phyloP scores from a whole-genome alignment of 768 basidiomycete genomes.

The Strobilomyces confusus region DNA sequence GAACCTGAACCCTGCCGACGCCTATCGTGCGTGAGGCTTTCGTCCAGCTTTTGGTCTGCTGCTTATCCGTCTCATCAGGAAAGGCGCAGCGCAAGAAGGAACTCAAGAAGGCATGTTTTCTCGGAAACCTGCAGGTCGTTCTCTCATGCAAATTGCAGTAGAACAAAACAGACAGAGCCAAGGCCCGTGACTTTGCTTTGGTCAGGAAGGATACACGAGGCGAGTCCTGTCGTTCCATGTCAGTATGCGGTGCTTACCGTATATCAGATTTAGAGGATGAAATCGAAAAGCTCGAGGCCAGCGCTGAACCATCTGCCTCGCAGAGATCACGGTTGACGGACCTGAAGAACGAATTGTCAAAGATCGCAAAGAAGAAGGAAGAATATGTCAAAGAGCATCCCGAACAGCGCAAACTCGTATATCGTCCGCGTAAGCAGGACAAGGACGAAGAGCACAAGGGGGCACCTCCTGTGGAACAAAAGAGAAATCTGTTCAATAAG shows the following conservation, averaged over 20 bases:
- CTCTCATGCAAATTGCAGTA: conserved; percentile 46
- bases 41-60: neutral
- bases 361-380: conserved; percentile 82
- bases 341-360: conserved; percentile 74
- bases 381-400: conserved; percentile 93
- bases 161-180: conserved; percentile 85
- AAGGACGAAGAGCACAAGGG: conserved; percentile 39
- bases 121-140: conserved; percentile 10
- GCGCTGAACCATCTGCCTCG: conserved; percentile 38
- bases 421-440: conserved; percentile 49
- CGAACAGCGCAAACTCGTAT: conserved; percentile 84
- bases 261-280: conserved; percentile 74
- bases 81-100: conserved; percentile 94
- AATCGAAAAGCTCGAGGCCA: conserved; percentile 61
- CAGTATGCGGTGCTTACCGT: conserved; percentile 2
- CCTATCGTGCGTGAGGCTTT: conserved; percentile 59
- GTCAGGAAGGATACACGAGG: conserved; percentile 94
- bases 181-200: conserved; percentile 81
- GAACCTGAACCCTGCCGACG: conserved; percentile 89
- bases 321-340: conserved; percentile 66
- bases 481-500: conserved; percentile 73
- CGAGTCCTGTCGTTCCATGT: conserved; percentile 25
- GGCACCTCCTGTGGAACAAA: conserved; percentile 38
- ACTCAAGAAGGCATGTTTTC: conserved; percentile 69
- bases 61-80: conserved; percentile 43